Evolutionary conservation across 208 protist species (phyloP).

Genomic region (Leishmania tropica): DNA sequence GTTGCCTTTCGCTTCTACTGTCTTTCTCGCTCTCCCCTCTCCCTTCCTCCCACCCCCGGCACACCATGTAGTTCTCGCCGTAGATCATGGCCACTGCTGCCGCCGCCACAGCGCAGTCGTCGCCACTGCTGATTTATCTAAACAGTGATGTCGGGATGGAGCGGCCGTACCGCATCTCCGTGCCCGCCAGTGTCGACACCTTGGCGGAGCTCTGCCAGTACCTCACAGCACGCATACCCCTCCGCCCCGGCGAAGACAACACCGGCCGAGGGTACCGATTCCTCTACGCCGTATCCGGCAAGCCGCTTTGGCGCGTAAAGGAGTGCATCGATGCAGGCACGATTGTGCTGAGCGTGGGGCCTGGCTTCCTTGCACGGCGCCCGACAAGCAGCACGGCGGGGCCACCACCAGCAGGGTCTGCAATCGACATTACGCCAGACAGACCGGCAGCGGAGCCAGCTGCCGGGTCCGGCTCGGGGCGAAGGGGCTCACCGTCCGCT

Average conservation of each 20-base stretch:
- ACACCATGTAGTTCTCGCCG: neutral
- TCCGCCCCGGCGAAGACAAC: conserved; percentile 23
- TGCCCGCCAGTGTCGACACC: conserved; percentile 60
- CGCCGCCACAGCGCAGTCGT: neutral
- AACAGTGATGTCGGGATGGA: conserved; percentile 66
- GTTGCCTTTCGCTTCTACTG: neutral
- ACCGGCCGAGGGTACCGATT: conserved; percentile 62
- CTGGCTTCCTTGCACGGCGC: conserved; percentile 58
- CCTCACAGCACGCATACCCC: conserved; percentile 49
- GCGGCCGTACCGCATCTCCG: conserved; percentile 32
- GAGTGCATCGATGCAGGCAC: conserved; percentile 62
- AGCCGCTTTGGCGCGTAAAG: conserved; percentile 73
- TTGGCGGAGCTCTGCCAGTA: conserved; percentile 64
- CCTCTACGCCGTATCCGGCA: conserved; percentile 65
- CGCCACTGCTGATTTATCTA: conserved; percentile 47
- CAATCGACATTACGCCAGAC: conserved; percentile 22
- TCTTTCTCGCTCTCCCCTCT: neutral
- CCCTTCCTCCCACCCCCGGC: neutral
- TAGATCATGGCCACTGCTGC: neutral
- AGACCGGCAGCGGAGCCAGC: neutral
- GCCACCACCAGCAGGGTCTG: neutral
- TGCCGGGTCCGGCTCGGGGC: neutral
- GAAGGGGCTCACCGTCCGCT: conserved; percentile 15
- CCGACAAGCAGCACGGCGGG: conserved; percentile 9
- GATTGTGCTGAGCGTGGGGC: conserved; percentile 61